These are phyloP conservation scores for Gautieria morchelliformis DNA, from an alignment of 768 basidiomycete species.

Conservation along the genomic window DNA sequence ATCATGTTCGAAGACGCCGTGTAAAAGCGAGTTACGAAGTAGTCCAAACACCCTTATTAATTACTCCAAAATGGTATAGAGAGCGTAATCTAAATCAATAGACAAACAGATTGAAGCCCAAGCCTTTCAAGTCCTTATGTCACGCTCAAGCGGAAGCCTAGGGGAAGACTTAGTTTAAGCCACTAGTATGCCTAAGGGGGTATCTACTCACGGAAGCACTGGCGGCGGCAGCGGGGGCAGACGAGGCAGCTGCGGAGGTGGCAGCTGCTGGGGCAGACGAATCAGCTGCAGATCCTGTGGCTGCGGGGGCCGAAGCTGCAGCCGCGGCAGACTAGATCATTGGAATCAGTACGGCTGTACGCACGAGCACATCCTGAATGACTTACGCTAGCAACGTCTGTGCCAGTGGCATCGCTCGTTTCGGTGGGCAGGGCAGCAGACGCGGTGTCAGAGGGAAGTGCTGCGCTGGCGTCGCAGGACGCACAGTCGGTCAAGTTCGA, in stretches of 20 bases:
- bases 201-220: background rate
- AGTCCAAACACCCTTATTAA: background rate
- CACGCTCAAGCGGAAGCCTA: background rate
- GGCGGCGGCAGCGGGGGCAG: background rate
- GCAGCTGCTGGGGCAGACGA: background rate
- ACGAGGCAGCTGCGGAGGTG: background rate
- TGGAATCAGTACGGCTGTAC: background rate
- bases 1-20: too few species aligned
- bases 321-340: too few species aligned
- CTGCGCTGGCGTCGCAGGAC: background rate
- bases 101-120: background rate
- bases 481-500: background rate
- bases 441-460: background rate
- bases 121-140: background rate
- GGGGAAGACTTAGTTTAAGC: background rate
- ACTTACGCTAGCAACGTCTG: background rate
- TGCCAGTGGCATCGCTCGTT: background rate
- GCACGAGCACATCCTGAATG: too few species aligned
- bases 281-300: background rate
- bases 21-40: background rate
- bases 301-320: too few species aligned
- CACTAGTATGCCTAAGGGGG: background rate
- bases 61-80: background rate
- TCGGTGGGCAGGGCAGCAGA: background rate
- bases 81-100: slow-evolving; percentile 1